Conservation (phyloP, 2,329 filamentous ascomycete genomes). For the Grosmannia clavigera region DNA sequence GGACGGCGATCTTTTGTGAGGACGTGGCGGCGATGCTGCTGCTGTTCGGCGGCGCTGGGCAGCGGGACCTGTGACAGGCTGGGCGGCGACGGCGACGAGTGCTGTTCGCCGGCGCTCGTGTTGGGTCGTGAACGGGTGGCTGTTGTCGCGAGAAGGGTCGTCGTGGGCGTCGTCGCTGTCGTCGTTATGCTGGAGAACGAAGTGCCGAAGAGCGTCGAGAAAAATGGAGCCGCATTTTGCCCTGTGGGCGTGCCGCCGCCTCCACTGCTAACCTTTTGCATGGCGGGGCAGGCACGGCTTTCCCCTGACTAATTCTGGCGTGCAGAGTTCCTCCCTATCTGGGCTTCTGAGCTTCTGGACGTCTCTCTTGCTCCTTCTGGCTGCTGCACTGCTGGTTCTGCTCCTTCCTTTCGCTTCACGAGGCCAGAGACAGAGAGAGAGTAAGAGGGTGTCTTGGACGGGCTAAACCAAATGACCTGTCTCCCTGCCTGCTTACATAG, state of each 20-base stretch:
- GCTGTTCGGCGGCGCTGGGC: neutral
- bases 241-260: neutral
- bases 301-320: neutral
- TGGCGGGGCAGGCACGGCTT: neutral
- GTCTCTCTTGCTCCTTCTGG: neutral
- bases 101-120: slow-evolving; percentile 23
- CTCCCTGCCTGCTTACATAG: neutral
- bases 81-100: slow-evolving; percentile 8
- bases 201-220: neutral
- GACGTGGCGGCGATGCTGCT: slow-evolving; percentile 17
- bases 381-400: neutral
- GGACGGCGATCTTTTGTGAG: slow-evolving; percentile 35
- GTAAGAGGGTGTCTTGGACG: no score
- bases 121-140: slow-evolving; percentile 15
- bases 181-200: neutral
- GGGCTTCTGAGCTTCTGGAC: no score
- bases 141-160: slow-evolving; percentile 3
- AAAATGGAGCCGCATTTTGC: neutral
- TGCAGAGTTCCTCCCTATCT: neutral
- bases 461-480: neutral
- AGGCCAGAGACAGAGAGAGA: no score
- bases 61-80: slow-evolving; percentile 11
- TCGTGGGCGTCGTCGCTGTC: slow-evolving; percentile 1
- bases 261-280: neutral
- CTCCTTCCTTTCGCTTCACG: neutral